Conservation (phyloP, 352 stramenopile species). For the Globisporangium camurandrum region DNA sequence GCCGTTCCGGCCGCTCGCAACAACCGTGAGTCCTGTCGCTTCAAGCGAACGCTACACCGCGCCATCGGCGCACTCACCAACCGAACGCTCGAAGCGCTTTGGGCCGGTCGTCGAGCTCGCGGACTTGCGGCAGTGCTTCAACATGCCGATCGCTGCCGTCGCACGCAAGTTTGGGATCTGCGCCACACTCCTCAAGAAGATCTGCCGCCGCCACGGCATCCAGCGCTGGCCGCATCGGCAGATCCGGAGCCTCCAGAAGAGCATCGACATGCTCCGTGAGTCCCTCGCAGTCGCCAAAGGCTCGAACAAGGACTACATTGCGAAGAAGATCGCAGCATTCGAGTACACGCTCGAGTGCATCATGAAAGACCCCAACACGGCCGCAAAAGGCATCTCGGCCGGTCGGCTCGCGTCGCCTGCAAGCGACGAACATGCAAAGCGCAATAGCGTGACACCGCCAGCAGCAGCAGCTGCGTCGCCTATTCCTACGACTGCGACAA, state of each 20-base stretch:
- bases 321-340: constrained; percentile 76
- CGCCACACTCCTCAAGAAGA: constrained; percentile 82
- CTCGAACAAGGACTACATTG: constrained; percentile 72
- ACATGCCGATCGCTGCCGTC: constrained; percentile 77
- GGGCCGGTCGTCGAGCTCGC: constrained; percentile 64
- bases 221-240: constrained; percentile 79
- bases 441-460: constrained; percentile 28
- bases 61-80: constrained; percentile 20
- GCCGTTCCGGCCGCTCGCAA: constrained; percentile 8
- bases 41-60: constrained; percentile 17
- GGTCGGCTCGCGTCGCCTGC: constrained; percentile 49
- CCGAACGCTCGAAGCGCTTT: constrained; percentile 48
- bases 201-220: constrained; percentile 74
- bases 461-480: not conserved
- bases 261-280: constrained; percentile 74
- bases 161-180: constrained; percentile 81
- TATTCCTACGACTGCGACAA: too few species aligned
- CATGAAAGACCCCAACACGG: constrained; percentile 73
- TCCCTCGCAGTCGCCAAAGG: constrained; percentile 64
- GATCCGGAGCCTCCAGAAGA: constrained; percentile 78
- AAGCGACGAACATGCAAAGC: constrained; percentile 54
- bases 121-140: constrained; percentile 72
- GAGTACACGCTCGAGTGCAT: constrained; percentile 79
- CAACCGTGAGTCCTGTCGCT: constrained; percentile 43
- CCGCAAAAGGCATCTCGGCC: constrained; percentile 61